phyloP scores from a whole-genome alignment of 371 early-diverging fungal species.

The Lichtheimia ornata region DNA sequence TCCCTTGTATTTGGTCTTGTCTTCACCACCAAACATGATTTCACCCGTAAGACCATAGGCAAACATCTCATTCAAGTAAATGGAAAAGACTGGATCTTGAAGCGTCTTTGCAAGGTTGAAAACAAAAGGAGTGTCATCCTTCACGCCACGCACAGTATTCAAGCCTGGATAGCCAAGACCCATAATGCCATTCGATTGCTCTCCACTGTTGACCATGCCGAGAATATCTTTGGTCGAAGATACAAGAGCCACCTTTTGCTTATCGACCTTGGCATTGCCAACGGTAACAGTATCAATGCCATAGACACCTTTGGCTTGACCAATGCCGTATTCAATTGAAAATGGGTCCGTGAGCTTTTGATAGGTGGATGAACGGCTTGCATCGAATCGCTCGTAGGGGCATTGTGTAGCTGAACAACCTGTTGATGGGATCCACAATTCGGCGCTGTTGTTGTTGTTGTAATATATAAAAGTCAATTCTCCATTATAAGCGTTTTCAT shows the following conservation, averaged over 20 bases:
- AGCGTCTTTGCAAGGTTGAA: conserved; percentile 24
- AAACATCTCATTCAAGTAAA: conserved; percentile 18
- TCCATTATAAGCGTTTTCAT: neutral
- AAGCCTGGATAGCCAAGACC: conserved; percentile 31
- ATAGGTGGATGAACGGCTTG: conserved; percentile 32
- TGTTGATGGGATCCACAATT: conserved; percentile 44
- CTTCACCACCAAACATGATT: conserved; percentile 29
- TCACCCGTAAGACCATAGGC: conserved; percentile 23
- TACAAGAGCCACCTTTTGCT: conserved; percentile 29
- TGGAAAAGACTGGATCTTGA: conserved; percentile 28
- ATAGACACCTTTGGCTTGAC: conserved; percentile 44
- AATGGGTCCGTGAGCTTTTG: conserved; percentile 22
- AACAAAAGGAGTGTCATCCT: conserved; percentile 21
- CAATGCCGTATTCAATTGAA: conserved; percentile 43
- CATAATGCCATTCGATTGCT: conserved; percentile 31
- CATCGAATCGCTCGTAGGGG: conserved; percentile 39
- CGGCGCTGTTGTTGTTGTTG: conserved; percentile 25
- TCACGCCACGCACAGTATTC: conserved; percentile 15
- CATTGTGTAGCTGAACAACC: conserved; percentile 29
- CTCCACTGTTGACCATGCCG: conserved; percentile 11
- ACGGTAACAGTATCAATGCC: conserved; percentile 27
- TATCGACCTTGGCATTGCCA: conserved; percentile 18
- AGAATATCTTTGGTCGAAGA: conserved; percentile 22
- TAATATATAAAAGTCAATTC: neutral
- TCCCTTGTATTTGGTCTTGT: conserved; percentile 21